These are phyloP conservation scores for Claviceps spartinae DNA, from an alignment of 2,329 filamentous ascomycete genomes.

Conservation along the genomic window DNA sequence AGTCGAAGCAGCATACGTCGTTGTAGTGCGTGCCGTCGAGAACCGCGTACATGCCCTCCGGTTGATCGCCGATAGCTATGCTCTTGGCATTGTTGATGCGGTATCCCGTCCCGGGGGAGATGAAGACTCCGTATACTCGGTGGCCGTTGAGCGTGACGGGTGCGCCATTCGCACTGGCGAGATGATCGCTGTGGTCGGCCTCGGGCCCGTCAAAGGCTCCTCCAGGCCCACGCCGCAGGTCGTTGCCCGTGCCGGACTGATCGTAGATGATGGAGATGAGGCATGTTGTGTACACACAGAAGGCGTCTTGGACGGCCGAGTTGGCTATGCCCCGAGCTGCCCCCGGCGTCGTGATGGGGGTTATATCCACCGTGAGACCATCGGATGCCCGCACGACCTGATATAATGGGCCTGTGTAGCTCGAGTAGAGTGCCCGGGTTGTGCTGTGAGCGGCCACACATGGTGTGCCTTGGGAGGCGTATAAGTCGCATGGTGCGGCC, in stretches of 20 bases:
- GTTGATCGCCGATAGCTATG: constrained; percentile 37
- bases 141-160: constrained; percentile 46
- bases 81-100: constrained; percentile 41
- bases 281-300: constrained; percentile 48
- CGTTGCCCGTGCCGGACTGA: constrained; percentile 47
- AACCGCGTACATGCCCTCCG: constrained; percentile 48
- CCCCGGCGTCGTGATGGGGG: constrained; percentile 19
- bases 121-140: constrained; percentile 50
- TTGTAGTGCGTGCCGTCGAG: constrained; percentile 49
- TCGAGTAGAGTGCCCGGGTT: constrained; percentile 46
- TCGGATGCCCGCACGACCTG: constrained; percentile 44
- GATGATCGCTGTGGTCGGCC: constrained; percentile 42
- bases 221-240: constrained; percentile 45
- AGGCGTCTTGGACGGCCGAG: constrained; percentile 44
- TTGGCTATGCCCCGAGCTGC: constrained; percentile 40
- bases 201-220: constrained; percentile 45
- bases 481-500: constrained; percentile 43
- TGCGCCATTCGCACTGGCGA: constrained; percentile 44
- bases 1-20: constrained; percentile 41
- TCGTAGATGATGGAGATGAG: constrained; percentile 53
- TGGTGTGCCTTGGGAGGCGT: constrained; percentile 42
- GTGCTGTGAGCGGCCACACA: constrained; percentile 52
- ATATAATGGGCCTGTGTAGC: constrained; percentile 41
- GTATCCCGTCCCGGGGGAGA: constrained; percentile 49
- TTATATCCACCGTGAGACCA: constrained; percentile 6